These are phyloP conservation scores for Tilletiopsis washingtonensis DNA, from an alignment of 1,284 basidiomycete genomes.

Conservation along the genomic window DNA sequence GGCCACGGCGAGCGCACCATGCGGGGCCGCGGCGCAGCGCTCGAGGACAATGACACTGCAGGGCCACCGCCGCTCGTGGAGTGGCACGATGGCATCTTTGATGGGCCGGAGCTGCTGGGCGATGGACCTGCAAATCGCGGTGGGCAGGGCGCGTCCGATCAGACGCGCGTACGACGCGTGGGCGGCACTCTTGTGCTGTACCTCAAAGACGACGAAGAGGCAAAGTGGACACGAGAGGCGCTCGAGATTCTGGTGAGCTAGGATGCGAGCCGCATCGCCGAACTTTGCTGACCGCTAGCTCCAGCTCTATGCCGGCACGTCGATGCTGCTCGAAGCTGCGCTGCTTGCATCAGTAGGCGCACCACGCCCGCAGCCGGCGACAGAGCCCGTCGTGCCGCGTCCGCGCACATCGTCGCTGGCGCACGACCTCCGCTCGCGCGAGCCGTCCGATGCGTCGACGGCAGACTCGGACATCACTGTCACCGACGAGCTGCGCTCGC, in stretches of 20 bases:
- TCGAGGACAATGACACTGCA: too few relatives aligned
- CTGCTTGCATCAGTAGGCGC: neutral
- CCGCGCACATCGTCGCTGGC: neutral
- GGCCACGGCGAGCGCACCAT: too few relatives aligned
- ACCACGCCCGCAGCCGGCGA: neutral
- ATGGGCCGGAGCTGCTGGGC: too few relatives aligned
- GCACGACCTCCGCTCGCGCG: neutral
- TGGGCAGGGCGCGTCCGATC: too few relatives aligned
- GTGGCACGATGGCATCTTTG: too few relatives aligned
- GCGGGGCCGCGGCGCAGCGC: too few relatives aligned
- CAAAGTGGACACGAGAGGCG: slow-evolving; percentile 7
- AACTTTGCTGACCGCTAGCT: too few relatives aligned
- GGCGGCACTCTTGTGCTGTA: slow-evolving; percentile 31
- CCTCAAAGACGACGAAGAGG: slow-evolving; percentile 13
- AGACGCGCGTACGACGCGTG: too few relatives aligned
- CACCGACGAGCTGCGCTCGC: neutral
- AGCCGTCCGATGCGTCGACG: neutral
- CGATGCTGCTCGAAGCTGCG: neutral
- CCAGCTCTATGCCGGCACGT: neutral
- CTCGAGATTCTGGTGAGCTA: slow-evolving; percentile 18
- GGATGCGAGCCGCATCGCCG: too few relatives aligned
- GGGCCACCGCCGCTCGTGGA: too few relatives aligned
- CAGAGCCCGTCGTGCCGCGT: neutral
- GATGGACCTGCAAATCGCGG: too few relatives aligned
- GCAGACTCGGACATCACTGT: neutral